Evolutionary conservation across 2,329 filamentous ascomycete genomes (phyloP).

Genomic region (Mollisiaceae sp.): DNA sequence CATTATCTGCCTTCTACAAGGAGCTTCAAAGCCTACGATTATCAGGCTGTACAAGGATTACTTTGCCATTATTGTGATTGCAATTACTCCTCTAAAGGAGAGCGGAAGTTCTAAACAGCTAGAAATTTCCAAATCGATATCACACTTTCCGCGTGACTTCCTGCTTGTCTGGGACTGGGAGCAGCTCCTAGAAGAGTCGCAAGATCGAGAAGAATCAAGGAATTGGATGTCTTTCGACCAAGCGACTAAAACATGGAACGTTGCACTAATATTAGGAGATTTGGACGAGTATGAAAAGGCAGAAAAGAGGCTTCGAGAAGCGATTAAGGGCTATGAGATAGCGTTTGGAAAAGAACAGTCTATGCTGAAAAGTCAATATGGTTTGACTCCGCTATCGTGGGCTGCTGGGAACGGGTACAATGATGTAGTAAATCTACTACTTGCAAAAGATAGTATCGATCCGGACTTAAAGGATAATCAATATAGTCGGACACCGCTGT

Average conservation of each 20-base stretch:
- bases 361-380: neutral
- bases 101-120: constrained; percentile 10
- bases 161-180: constrained; percentile 24
- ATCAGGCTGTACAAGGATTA: constrained; percentile 22
- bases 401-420: neutral
- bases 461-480: neutral
- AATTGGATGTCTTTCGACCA: constrained; percentile 3
- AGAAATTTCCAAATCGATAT: constrained; percentile 14
- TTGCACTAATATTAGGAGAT: neutral
- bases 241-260: constrained; percentile 15
- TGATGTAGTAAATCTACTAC: constrained; percentile 10
- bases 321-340: neutral
- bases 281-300: constrained; percentile 8
- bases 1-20: constrained; percentile 25
- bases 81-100: constrained; percentile 7
- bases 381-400: neutral
- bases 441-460: neutral
- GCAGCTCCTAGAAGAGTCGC: neutral
- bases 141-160: constrained; percentile 16
- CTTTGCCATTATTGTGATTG: constrained; percentile 24
- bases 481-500: constrained; percentile 9
- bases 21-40: constrained; percentile 24
- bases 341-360: neutral
- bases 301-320: constrained; percentile 9
- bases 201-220: constrained; percentile 20